Evolutionary conservation across 192 early-diverging fungal species (phyloP), one percentile per base, ranked within the genome.

Genomic region (Thamnidium elegans): DNA sequence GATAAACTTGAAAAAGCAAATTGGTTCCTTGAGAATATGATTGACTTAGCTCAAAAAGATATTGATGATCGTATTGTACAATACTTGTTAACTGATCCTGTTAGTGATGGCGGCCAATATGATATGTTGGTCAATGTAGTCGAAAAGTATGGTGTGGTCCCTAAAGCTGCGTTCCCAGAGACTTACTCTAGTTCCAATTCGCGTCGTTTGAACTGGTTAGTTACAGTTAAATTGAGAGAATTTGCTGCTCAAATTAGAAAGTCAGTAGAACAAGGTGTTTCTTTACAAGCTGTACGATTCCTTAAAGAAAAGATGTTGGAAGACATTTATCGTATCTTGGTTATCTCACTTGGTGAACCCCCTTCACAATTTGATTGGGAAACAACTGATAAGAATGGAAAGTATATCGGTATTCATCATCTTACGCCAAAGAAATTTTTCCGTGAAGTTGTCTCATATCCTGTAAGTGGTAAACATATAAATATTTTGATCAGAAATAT

Each of bases 1-100:
- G 58, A 92, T 70, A 92, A 90, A 77, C 77, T 91, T 31, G 90
- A 91, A 66, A 92, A 91, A 78, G 76, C 85, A 60, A 92, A 92
- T 69, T 91, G 85, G 80, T 92, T 92, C 76, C 67, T 92, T 62
- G 90, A 90, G 64, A 86, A 82, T 65, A 81, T 92, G 70, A 86
- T 92, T 70, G 78, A 79, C 23, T 71, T 88, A 30, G 77, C 78
- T 17, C 82, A 87, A 42, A 68, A 78, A 52, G 80, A 87, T 21
- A 70, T 90, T 15, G 79, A 86, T 48, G 84, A 84, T 34, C 85
- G 88, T 32, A 79, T 88, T 7, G 78, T 92, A 31, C 86, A 90
- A 72, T 88, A 84, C 56, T 61, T 92, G 58, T 74, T 92, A 23
- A 76, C 76, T 47, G 77, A 76, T 20, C 89, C 90, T n/a, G 68